Percentiles rank a stretch among this genome's conserved stretches.
phyloP scores from a whole-genome alignment of 2,329 filamentous ascomycete species.

The Fusarium sp. region DNA sequence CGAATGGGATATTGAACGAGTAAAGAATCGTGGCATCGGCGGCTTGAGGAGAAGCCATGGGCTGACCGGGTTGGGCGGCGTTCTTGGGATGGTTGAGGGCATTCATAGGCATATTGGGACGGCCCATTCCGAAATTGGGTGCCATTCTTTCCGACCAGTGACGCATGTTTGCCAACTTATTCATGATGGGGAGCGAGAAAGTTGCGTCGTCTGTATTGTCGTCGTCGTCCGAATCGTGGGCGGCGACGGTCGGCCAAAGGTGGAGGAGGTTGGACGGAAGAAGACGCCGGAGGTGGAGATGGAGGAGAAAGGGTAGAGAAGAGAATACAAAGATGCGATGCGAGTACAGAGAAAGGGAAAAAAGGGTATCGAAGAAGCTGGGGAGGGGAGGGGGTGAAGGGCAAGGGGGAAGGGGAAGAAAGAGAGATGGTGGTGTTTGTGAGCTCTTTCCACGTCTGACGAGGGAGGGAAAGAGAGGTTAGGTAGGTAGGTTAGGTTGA shows the following conservation, averaged over 20 bases:
- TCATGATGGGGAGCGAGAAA: conserved; percentile 66
- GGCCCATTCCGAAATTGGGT: conserved; percentile 76
- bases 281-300: conserved; percentile 40
- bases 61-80: conserved; percentile 65
- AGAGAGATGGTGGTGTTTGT: conserved; percentile 49
- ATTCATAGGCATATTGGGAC: conserved; percentile 70
- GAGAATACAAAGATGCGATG: conserved; percentile 42
- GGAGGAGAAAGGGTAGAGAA: conserved; percentile 29
- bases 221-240: conserved; percentile 49
- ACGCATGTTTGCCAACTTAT: conserved; percentile 80
- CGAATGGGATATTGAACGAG: conserved; percentile 97
- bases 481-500: conserved; percentile 40
- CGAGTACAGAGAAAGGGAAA: conserved; percentile 41
- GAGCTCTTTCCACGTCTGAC: conserved; percentile 52
- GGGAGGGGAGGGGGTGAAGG: conserved; percentile 28
- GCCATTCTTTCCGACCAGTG: conserved; percentile 80
- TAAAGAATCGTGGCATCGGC: conserved; percentile 87
- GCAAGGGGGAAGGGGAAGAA: conserved; percentile 28
- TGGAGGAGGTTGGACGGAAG: conserved; percentile 43
- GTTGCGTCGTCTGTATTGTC: conserved; percentile 41
- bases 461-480: conserved; percentile 43
- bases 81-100: conserved; percentile 72
- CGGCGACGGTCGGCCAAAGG: conserved; percentile 48
- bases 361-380: conserved; percentile 48
- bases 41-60: conserved; percentile 77